phyloP scores from a whole-genome alignment of 371 early-diverging fungal species.

The Rhizopus stolonifer region DNA sequence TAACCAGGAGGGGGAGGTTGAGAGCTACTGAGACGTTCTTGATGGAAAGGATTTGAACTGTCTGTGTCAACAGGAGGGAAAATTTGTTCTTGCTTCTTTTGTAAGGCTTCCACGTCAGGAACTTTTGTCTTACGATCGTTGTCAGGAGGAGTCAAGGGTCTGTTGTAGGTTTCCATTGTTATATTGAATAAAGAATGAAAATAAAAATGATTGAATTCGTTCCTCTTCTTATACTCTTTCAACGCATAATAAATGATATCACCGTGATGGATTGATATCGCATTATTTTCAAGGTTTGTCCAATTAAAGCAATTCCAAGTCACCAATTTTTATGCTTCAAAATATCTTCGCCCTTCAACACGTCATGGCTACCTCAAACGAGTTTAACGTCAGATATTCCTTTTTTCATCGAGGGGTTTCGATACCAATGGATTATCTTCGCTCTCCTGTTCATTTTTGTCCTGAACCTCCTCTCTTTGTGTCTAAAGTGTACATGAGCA shows the following conservation, averaged over 20 bases:
- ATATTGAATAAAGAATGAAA: background rate
- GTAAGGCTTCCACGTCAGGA: background rate
- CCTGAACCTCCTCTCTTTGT: too few relatives aligned
- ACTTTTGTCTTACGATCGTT: background rate
- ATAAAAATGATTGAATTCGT: background rate
- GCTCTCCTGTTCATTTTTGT: too few relatives aligned
- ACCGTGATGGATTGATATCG: background rate
- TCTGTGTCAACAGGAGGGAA: background rate
- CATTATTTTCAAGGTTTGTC: background rate
- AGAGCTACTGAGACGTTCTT: background rate
- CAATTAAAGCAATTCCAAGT: background rate
- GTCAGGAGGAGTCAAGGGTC: slow-evolving; percentile 2
- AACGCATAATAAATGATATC: background rate
- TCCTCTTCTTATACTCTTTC: background rate
- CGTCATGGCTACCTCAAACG: slow-evolving; percentile 1
- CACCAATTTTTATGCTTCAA: background rate
- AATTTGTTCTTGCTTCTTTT: slow-evolving; percentile 1
- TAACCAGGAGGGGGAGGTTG: background rate
- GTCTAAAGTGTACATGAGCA: background rate
- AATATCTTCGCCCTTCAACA: background rate
- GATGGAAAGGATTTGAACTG: background rate
- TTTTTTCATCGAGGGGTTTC: too few relatives aligned
- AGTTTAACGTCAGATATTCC: too few relatives aligned
- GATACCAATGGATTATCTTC: too few relatives aligned
- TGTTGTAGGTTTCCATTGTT: slow-evolving; percentile 2